Base-by-base conservation (phyloP, 1,284 basidiomycete genomes). In the Fomitopsis schrenkii region DNA sequence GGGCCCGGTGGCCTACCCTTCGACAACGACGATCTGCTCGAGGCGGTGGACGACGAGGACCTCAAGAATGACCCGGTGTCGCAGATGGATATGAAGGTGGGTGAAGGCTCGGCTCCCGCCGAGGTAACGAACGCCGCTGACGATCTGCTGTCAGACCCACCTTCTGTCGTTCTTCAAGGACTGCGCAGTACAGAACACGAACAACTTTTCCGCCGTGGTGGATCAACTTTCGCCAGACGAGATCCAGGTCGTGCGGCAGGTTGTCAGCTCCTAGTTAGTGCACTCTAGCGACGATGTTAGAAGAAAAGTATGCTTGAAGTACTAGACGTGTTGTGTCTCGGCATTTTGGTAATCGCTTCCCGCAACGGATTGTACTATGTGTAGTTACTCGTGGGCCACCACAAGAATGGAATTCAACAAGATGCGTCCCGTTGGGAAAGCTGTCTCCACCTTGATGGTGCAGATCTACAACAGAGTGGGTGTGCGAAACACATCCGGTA, bases 51-150 rank as follows among this genome's bases (percentile, higher is more conserved):
- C 52, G 94, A 96, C 70, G 93, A 95, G 65, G 95, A 97, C 71
- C 80, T 97, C 58, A 87, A 86, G 74, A 85, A 85, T 55, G 96
- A 98, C 75, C 88, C 93, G 1, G 82, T 97, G 59, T 94, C 91
- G 44, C 87, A 89, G 67, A 90, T 98, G 73, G 93, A 98, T 69
- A 86, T 97, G 78, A 87, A 87, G 76, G 94, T 94, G 63, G 66
- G 85, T 76, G 15, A 35, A 54, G 48, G 36, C 33, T 55, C 45
- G 33, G 55, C 72, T 66, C 35, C 35, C 22, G 40, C 7, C 41
- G 38, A 42, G 38, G n/a, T 19, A 22, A 9, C 3, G 45, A 48
- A 22, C 14, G 41, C 42, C 5, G n/a, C 38, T 35, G 19, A 45
- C 19, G 55, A 48, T 46, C 35, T 36, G 40, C 12, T 45, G 52